Evolutionary conservation across 306 rosid genomes (phyloP).

Genomic region (Biancaea sappan): DNA sequence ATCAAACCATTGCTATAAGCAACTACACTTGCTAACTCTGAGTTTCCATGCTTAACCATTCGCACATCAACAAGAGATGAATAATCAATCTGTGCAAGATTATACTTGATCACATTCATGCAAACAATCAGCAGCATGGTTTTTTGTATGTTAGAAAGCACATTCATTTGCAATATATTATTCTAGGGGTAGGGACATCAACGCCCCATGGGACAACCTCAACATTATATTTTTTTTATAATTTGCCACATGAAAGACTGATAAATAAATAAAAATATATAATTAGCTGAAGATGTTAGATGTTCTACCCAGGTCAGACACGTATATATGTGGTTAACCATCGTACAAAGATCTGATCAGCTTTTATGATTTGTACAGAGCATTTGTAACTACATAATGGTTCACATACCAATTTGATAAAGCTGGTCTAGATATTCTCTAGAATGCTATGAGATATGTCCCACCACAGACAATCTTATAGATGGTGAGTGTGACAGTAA

Average conservation of each 20-base stretch:
- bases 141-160: neutral
- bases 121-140: neutral
- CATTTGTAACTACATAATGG: constrained; percentile 2
- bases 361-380: neutral
- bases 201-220: neutral
- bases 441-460: neutral
- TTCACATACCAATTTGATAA: constrained; percentile 9
- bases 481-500: neutral
- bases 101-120: neutral
- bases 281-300: neutral
- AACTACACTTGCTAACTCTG: constrained; percentile 28
- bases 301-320: constrained; percentile 14
- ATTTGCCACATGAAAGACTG: neutral
- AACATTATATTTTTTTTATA: neutral
- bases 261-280: neutral
- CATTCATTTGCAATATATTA: constrained; percentile 16
- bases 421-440: neutral
- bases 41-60: constrained; percentile 35
- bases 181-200: neutral
- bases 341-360: neutral
- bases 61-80: constrained; percentile 31
- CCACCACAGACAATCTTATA: neutral
- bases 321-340: neutral
- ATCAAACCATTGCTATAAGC: constrained; percentile 15
- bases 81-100: constrained; percentile 31